phyloP scores from a whole-genome alignment of 768 basidiomycete genomes.

The Strobilomyces confusus region DNA sequence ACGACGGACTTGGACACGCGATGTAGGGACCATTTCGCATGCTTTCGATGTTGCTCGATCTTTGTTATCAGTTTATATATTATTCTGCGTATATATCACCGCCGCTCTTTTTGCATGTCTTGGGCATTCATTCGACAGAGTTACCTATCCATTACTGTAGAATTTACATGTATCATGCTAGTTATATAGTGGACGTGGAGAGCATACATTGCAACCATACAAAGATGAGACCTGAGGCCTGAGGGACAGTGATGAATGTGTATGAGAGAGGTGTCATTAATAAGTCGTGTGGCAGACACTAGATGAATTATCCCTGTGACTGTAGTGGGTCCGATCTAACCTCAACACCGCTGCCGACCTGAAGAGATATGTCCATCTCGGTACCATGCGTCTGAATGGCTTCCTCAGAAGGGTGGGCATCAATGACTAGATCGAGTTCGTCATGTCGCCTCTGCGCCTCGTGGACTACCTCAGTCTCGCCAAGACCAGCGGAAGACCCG shows the following conservation, averaged over 20 bases:
- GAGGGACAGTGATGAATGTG: neutral
- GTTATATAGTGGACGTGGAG: constrained; percentile 10
- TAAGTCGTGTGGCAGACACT: neutral
- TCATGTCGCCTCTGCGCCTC: constrained; percentile 2
- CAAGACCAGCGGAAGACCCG: neutral
- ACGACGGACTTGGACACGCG: constrained; percentile 25
- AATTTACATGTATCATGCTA: constrained; percentile 25
- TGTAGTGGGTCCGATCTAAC: constrained; percentile 1
- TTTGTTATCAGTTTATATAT: constrained; percentile 15
- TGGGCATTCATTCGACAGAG: constrained; percentile 6
- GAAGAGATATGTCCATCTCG: neutral
- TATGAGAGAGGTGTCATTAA: neutral
- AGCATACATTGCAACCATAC: constrained; percentile 3
- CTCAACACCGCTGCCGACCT: neutral
- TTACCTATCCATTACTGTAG: constrained; percentile 28
- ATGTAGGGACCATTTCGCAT: constrained; percentile 15
- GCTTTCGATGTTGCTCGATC: constrained; percentile 16
- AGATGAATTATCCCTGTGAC: neutral
- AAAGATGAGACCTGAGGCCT: neutral
- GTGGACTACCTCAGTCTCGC: neutral
- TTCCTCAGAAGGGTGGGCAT: neutral
- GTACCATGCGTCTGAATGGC: constrained; percentile 1
- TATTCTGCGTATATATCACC: constrained; percentile 11
- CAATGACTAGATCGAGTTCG: neutral
- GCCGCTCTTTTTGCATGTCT: constrained; percentile 13